A percentile compares a stretch with the other conserved stretches of the same genome.
These are phyloP conservation scores for Suhomyces sp. DNA, from an alignment of 805 yeast species.

Conservation along the genomic window DNA sequence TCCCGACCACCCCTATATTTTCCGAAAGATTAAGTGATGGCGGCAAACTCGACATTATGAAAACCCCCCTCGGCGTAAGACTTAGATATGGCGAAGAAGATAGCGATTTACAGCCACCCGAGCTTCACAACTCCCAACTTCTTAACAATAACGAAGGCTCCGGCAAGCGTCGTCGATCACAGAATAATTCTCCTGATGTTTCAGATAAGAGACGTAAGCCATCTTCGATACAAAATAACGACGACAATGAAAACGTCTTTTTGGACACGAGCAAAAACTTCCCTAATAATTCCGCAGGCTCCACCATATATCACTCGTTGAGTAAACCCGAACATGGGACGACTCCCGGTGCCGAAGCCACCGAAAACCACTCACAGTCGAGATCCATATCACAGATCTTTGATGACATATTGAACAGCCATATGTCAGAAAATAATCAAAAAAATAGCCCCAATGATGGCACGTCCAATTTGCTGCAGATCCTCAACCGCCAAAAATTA, in stretches of 20 bases:
- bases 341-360: slow-evolving; percentile 12
- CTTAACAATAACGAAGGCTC: background rate
- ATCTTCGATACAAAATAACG: slow-evolving; percentile 3
- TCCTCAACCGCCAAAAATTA: background rate
- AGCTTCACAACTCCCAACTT: slow-evolving; percentile 10
- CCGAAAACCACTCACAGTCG: slow-evolving; percentile 19
- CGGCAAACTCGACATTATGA: slow-evolving; percentile 15
- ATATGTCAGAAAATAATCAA: background rate
- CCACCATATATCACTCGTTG: slow-evolving; percentile 32
- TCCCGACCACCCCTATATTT: slow-evolving; percentile 13
- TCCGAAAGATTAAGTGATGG: slow-evolving; percentile 15
- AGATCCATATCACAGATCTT: slow-evolving; percentile 32
- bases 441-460: background rate
- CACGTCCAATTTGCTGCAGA: background rate
- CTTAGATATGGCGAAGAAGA: slow-evolving; percentile 23
- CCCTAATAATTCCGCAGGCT: slow-evolving; percentile 18
- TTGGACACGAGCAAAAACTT: slow-evolving; percentile 18
- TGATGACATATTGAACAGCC: slow-evolving; percentile 23
- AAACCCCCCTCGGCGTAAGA: slow-evolving; percentile 24
- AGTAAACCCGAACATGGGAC: slow-evolving; percentile 8
- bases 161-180: background rate
- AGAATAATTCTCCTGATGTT: background rate
- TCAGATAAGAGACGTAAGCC: background rate
- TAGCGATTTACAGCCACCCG: slow-evolving; percentile 30
- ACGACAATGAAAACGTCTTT: slow-evolving; percentile 33